phyloP scores from a whole-genome alignment of 78 protist species.

The Dictyostelium purpureum region DNA sequence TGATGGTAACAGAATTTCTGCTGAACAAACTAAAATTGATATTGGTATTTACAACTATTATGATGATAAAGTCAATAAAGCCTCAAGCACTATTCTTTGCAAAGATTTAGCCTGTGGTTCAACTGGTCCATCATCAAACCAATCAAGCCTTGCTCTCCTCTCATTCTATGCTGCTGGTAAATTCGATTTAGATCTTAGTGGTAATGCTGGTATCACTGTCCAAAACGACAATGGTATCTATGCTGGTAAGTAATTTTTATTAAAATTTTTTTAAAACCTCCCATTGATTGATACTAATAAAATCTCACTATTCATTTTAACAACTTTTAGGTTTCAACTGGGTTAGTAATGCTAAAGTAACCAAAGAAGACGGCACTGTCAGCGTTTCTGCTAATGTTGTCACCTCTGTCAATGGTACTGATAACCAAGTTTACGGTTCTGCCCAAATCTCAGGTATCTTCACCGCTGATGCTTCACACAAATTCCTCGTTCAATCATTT shows the following conservation, averaged over 20 bases:
- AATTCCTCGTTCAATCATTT: neutral
- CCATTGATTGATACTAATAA: no score
- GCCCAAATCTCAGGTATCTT: no score
- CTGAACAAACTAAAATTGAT: constrained; percentile 3
- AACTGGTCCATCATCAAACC: neutral
- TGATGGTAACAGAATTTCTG: neutral
- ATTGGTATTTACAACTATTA: neutral
- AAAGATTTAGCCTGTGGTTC: neutral
- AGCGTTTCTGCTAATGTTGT: neutral
- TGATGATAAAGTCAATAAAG: neutral
- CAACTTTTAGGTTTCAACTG: neutral
- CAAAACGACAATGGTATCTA: neutral
- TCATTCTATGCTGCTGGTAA: neutral
- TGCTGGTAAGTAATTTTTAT: neutral
- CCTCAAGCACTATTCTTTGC: neutral
- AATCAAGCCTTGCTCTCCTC: neutral
- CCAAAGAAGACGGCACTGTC: neutral
- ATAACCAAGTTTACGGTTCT: no score
- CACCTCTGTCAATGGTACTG: neutral
- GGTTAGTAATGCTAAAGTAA: neutral
- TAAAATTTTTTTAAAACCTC: no score
- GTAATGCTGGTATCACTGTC: neutral
- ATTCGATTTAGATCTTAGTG: neutral
- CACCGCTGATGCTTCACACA: neutral
- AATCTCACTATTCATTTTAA: no score